A percentile compares a stretch with the other conserved stretches of the same genome.
Evolutionary conservation across 768 basidiomycete species (phyloP).

Genomic region (Suillus cothurnatus): DNA sequence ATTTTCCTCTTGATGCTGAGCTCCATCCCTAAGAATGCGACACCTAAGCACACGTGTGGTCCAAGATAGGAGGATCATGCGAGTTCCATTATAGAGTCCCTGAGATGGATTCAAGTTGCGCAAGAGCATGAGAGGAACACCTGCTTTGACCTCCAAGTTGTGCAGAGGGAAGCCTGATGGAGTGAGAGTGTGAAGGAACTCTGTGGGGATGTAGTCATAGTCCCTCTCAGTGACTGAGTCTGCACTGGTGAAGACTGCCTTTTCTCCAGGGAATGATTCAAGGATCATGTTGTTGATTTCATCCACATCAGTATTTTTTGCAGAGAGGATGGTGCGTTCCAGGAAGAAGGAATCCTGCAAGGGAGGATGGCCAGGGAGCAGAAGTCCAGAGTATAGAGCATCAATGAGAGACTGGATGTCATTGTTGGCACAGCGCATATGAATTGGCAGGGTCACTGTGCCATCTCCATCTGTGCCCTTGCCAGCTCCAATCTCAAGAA

Average conservation of each 20-base stretch:
- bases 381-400: constrained; percentile 28
- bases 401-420: background rate
- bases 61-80: constrained; percentile 19
- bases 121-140: constrained; percentile 44
- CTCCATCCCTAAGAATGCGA: constrained; percentile 21
- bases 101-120: constrained; percentile 40
- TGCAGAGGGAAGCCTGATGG: constrained; percentile 45
- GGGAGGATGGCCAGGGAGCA: constrained; percentile 12
- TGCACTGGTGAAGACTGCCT: too few relatives aligned
- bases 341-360: constrained; percentile 29
- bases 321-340: constrained; percentile 32
- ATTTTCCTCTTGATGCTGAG: constrained; percentile 22
- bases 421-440: too few relatives aligned
- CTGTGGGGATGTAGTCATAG: too few relatives aligned
- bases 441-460: too few relatives aligned
- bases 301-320: constrained; percentile 34
- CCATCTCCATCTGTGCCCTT: too few relatives aligned
- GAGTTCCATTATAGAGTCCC: constrained; percentile 44
- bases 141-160: constrained; percentile 34
- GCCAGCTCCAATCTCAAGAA: too few relatives aligned
- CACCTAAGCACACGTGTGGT: constrained; percentile 27
- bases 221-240: too few relatives aligned
- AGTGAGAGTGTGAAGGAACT: too few relatives aligned
- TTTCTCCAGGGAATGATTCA: constrained; percentile 19
- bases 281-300: constrained; percentile 35